Evolutionary conservation across 2,329 filamentous ascomycete genomes (phyloP), one percentile per base, ranked within the genome.

Genomic region (Colletotrichum nymphaeae): DNA sequence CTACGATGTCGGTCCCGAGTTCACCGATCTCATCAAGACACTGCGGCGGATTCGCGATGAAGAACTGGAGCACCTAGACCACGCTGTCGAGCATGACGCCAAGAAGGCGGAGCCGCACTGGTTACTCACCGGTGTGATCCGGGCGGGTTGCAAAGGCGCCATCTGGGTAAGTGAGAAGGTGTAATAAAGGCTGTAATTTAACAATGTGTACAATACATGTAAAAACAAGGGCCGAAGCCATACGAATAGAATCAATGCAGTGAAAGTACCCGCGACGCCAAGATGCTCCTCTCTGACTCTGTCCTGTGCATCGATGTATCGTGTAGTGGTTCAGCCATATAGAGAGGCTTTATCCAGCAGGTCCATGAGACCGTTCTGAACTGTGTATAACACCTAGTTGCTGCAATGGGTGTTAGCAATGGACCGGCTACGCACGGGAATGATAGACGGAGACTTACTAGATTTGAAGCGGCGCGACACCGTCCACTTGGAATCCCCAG

Each of bases 401-500:
- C 81, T 84, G 58, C 9, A 56, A 11, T 58, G 28, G 7, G 12
- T 46, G 78, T 84, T 79, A 84, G 82, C 42, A 68, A 16, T 8
- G 9, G 19, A 68, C n/a, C 6, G 9, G 19, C 14, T 46, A 22
- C 32, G 8, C 14, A 6, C 22, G 16, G 16, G 32, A 9, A 35
- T 32, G 24, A 30, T 49, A 9, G 32, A 12, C 19, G 9, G 28
- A 46, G 16, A 89, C 93, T 92, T 88, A 95, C 94, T 99, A 99
- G 79, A 99, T 98, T 85, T 98, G 95, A 84, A 99, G 87, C 69
- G 97, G 97, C 78, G 97, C 97, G 81, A 99, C 93, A 82, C 97
- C 93, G 82, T 99, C 97, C 69, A 98, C 94, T 80, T 96, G 95
- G 84, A 98, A 98, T 75, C 98, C 89, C 97, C 97, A 99, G 80